Evolutionary conservation across 1,284 basidiomycete species (phyloP), one percentile per base, ranked within the genome.

Genomic region (Sanguinoderma infundibulare): DNA sequence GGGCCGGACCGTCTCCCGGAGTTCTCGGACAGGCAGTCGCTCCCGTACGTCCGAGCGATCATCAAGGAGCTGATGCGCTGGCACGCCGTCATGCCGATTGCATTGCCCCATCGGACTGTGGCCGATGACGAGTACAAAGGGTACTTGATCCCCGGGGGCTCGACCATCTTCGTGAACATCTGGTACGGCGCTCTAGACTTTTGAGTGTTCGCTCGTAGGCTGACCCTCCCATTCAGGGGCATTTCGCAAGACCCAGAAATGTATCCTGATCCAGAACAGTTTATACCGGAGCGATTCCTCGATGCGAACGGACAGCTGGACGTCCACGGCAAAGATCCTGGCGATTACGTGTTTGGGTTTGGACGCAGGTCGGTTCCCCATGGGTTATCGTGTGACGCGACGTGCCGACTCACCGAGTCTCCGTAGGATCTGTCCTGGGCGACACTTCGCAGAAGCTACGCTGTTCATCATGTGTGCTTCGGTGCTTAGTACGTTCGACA

Each of bases 61-160:
- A 60, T 76, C 3, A 71, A 75, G 51, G 78, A 79, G 57, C 64
- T 72, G 1, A 15, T 78, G 22, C 65, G 76, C 14, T 78, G 76
- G 76, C 60, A 65, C 32, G 51, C 58, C 24, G 61, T 67, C 14
- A 53, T 55, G 2, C 68, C 66, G 2, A 53, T 68, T 22, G 71
- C 64, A 2, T 54, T 66, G 7, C 58, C 57, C 9, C 66, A 66
- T 30, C 36, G 60, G 15, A 57, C 59, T 4, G 26, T 62, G 3
- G 62, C 52, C 17, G 66, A 66, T 39, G 64, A 65, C 52, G 55
- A 59, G 5, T 64, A 59, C 47, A 51, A 59, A 1, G 64, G 63
- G 3, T 58, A 53, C 15, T 14, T 49, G 15, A 63, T 67, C 6
- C 66, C 63, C 15, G 60, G 34, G 1, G 63, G 61, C 1, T 52